Percentiles rank a stretch among this genome's conserved stretches.
Conservation (phyloP, 169 alveolate species). For the Plasmodium knowlesi region DNA sequence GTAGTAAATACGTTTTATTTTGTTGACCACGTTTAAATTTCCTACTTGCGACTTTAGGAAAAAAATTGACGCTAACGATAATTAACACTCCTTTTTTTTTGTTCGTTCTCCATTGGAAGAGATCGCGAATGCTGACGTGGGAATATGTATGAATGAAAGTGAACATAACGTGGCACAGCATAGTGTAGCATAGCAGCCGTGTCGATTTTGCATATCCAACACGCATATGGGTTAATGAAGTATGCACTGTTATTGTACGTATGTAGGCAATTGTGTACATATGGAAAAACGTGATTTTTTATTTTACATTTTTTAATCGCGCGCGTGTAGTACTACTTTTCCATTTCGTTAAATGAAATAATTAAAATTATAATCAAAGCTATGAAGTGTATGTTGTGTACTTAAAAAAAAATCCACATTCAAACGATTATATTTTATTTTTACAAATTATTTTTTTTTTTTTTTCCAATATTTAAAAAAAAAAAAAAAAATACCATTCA, state of each 20-base stretch:
- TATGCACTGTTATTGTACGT: background rate
- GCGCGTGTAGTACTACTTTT: background rate
- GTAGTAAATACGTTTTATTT: background rate
- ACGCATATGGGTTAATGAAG: background rate
- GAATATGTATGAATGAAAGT: background rate
- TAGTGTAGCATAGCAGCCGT: background rate
- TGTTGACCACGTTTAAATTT: background rate
- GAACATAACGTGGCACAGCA: background rate
- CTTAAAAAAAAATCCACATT: background rate
- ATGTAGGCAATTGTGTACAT: background rate
- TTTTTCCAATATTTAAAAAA: background rate
- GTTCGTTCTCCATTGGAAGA: background rate
- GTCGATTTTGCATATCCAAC: background rate
- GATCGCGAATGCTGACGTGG: background rate
- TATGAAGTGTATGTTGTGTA: background rate
- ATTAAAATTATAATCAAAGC: background rate
- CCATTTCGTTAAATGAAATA: background rate
- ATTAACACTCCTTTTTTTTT: background rate
- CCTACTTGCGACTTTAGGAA: background rate
- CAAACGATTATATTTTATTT: background rate
- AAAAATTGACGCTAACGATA: background rate
- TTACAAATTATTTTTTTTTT: background rate
- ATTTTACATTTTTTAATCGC: background rate
- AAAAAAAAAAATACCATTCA: background rate
- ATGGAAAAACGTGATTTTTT: background rate